Conservation (phyloP, 208 protist species). For the Lotmaria passim region DNA sequence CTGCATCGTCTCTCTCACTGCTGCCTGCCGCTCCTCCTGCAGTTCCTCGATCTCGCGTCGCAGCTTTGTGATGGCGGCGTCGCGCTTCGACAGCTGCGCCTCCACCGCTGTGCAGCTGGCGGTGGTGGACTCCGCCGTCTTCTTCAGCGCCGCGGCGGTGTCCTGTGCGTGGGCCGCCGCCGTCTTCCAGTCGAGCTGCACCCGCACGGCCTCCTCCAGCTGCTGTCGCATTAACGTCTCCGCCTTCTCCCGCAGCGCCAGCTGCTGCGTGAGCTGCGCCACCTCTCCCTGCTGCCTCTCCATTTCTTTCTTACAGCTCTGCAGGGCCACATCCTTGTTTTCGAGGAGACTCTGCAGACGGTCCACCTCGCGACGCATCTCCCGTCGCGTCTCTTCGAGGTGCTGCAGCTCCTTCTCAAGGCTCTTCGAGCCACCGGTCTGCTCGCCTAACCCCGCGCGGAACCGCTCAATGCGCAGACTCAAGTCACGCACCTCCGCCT, state of each 20-base stretch:
- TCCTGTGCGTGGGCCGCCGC: conserved; percentile 24
- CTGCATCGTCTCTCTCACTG: conserved; percentile 22
- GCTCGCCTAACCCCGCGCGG: conserved; percentile 50
- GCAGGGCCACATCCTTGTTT: conserved; percentile 28
- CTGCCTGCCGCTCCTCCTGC: conserved; percentile 24
- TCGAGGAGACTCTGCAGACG: conserved; percentile 15
- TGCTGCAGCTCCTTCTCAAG: conserved; percentile 48
- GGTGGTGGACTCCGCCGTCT: conserved; percentile 18
- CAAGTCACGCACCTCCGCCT: conserved; percentile 57
- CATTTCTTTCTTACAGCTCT: conserved; percentile 17
- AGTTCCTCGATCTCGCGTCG: conserved; percentile 29
- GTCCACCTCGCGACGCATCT: conserved; percentile 36
- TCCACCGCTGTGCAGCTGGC: conserved; percentile 12
- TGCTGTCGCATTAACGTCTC: conserved; percentile 28
- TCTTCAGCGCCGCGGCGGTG: conserved; percentile 22
- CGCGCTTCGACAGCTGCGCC: conserved; percentile 21
- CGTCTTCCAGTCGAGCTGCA: conserved; percentile 26
- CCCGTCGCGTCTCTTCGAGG: conserved; percentile 36
- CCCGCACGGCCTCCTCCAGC: conserved; percentile 34
- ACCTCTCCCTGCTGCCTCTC: conserved; percentile 40
- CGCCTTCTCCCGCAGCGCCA: conserved; percentile 19
- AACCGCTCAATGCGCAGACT: conserved; percentile 50
- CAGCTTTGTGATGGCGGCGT: conserved; percentile 17
- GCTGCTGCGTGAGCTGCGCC: conserved; percentile 32
- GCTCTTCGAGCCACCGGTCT: conserved; percentile 49